A percentile compares a stretch with the other conserved stretches of the same genome.
phyloP scores from a whole-genome alignment of 2,329 filamentous ascomycete genomes.

The Coniochaeta pulveracea region DNA sequence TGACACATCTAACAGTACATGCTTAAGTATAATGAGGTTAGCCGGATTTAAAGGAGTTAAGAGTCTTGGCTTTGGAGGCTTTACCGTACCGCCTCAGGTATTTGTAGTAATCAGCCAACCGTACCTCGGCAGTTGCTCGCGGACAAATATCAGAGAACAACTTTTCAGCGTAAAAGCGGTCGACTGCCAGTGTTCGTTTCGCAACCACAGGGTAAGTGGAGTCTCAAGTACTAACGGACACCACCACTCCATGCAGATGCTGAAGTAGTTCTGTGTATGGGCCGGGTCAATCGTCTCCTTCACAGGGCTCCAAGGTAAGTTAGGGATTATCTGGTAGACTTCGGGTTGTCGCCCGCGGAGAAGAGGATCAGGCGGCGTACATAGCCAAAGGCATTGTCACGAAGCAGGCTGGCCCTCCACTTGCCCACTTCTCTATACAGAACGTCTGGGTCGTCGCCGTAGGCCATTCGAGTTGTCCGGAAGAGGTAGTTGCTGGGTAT shows the following conservation, averaged over 20 bases:
- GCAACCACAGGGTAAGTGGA: not conserved
- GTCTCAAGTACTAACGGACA: not conserved
- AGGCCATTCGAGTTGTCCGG: not conserved
- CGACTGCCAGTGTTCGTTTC: conserved; percentile 2
- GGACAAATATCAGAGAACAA: no score
- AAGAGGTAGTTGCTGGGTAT: no score
- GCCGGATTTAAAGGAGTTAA: no score
- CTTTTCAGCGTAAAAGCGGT: no score
- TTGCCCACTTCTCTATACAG: not conserved
- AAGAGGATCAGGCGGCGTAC: conserved; percentile 5
- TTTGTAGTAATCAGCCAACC: no score
- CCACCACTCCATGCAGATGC: not conserved
- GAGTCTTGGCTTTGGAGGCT: no score
- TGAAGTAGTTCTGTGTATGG: conserved; percentile 3
- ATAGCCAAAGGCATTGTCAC: conserved; percentile 2
- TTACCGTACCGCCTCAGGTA: no score
- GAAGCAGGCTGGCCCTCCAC: conserved; percentile 1
- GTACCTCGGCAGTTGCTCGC: no score
- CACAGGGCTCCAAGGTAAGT: conserved; percentile 1
- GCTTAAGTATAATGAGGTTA: no score
- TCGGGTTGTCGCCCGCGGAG: not conserved
- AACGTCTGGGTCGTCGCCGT: not conserved
- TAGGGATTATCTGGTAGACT: conserved; percentile 1
- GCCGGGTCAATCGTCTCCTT: not conserved
- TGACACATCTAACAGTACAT: no score